phyloP scores from a whole-genome alignment of 768 basidiomycete species.

The Tulasnella sp. region DNA sequence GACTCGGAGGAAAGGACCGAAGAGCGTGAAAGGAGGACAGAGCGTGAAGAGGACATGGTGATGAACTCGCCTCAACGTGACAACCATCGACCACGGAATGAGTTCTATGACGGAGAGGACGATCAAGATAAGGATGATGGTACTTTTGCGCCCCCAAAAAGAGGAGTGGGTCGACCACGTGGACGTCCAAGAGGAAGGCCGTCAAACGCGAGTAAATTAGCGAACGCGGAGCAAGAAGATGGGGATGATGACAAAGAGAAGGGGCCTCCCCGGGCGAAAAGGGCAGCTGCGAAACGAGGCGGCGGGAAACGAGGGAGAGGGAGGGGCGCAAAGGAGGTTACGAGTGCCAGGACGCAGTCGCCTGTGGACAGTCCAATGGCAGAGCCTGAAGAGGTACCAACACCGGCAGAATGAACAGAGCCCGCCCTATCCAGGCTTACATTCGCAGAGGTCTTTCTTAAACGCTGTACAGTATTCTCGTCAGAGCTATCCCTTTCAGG shows the following conservation, averaged over 20 bases:
- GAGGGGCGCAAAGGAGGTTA: neutral
- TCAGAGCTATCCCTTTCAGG: neutral
- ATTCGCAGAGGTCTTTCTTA: too few species aligned
- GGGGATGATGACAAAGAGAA: conserved; percentile 28
- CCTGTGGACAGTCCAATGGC: conserved; percentile 3
- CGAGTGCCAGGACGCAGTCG: neutral
- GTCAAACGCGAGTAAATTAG: conserved; percentile 23
- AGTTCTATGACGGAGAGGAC: conserved; percentile 63
- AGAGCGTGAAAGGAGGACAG: conserved; percentile 29
- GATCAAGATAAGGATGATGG: conserved; percentile 29
- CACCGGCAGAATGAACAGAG: too few species aligned
- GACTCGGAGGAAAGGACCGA: conserved; percentile 61
- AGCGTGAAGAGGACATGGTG: conserved; percentile 35
- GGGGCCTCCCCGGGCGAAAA: neutral
- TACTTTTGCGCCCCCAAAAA: conserved; percentile 16
- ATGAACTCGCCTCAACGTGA: conserved; percentile 40
- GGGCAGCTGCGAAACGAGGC: conserved; percentile 4
- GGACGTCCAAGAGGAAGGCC: conserved; percentile 17
- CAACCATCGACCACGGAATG: conserved; percentile 46
- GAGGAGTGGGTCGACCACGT: conserved; percentile 17
- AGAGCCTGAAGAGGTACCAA: neutral
- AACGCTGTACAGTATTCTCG: neutral
- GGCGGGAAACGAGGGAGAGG: conserved; percentile 6
- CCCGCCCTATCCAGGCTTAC: too few species aligned
- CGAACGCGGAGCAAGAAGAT: conserved; percentile 20